A percentile compares a stretch with the other conserved stretches of the same genome.
Conservation (phyloP, 176 grass and related monocot genomes). For the Panicum miliaceum region DNA sequence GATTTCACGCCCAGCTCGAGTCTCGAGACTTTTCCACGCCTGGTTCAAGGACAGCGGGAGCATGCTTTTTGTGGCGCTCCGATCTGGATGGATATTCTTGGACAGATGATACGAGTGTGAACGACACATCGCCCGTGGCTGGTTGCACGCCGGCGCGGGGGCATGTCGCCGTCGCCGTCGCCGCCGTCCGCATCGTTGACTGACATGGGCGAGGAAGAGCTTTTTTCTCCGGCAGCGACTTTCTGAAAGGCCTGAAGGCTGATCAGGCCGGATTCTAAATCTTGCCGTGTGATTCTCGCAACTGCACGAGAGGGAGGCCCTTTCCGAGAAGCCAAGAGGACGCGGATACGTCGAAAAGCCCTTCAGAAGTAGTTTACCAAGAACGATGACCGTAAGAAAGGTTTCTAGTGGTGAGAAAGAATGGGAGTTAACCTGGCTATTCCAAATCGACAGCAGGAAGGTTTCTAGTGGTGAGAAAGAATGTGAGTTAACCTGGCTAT, state of each 20-base stretch:
- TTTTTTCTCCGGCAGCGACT: not conserved
- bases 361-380: not conserved
- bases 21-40: not conserved
- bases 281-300: slow-evolving; percentile 31
- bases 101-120: slow-evolving; percentile 16
- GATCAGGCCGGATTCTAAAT: not conserved
- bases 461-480: not conserved
- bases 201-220: slow-evolving; percentile 1
- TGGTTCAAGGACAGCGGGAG: not conserved
- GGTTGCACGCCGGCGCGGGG: not conserved
- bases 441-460: not conserved
- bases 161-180: not conserved
- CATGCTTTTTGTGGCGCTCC: not conserved
- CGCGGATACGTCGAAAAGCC: not conserved
- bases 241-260: not conserved
- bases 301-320: not conserved
- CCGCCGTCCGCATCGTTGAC: slow-evolving; percentile 38
- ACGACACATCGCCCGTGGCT: not conserved
- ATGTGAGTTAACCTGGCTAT: not conserved
- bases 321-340: not conserved
- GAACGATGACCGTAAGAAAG: not conserved
- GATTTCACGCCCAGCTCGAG: not conserved
- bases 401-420: not conserved
- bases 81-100: slow-evolving; percentile 22
- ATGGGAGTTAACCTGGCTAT: not conserved